phyloP scores from a whole-genome alignment of 2,329 filamentous ascomycete species.

The Cladosporium sphaerospermum region DNA sequence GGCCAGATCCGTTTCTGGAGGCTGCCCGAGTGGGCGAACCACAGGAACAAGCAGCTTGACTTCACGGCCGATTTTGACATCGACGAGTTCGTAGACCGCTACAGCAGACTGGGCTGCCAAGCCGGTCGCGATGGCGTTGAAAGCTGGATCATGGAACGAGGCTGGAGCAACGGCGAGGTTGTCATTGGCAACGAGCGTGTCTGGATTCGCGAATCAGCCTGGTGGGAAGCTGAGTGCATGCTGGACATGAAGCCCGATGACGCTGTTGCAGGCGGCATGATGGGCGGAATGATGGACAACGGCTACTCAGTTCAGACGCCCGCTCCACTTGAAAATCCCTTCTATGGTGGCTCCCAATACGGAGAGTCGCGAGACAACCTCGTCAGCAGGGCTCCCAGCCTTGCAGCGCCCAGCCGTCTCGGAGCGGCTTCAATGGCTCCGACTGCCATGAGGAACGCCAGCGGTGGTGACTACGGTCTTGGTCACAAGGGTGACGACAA shows the following conservation, averaged over 20 bases:
- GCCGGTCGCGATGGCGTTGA: slow-evolving; percentile 90
- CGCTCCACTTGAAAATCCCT: slow-evolving; percentile 35
- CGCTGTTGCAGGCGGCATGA: slow-evolving; percentile 44
- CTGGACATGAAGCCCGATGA: slow-evolving; percentile 69
- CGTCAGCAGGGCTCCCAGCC: slow-evolving; percentile 45
- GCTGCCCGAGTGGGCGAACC: slow-evolving; percentile 92
- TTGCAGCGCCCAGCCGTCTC: slow-evolving; percentile 40
- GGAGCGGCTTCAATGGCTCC: slow-evolving; percentile 44
- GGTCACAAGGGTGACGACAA: slow-evolving; percentile 77
- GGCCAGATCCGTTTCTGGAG: slow-evolving; percentile 90
- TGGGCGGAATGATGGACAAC: slow-evolving; percentile 59
- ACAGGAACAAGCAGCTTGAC: slow-evolving; percentile 82
- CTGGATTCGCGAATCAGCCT: slow-evolving; percentile 89
- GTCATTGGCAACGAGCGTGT: slow-evolving; percentile 84
- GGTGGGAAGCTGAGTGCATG: slow-evolving; percentile 98
- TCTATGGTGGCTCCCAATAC: slow-evolving; percentile 18
- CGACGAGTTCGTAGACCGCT: slow-evolving; percentile 83
- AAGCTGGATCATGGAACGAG: slow-evolving; percentile 86
- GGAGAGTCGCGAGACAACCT: slow-evolving; percentile 64
- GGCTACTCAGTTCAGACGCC: slow-evolving; percentile 61
- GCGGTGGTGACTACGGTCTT: slow-evolving; percentile 78
- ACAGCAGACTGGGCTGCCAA: slow-evolving; percentile 74
- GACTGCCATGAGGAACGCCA: slow-evolving; percentile 48
- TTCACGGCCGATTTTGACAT: slow-evolving; percentile 96
- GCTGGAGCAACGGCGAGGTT: slow-evolving; percentile 97